These are phyloP conservation scores for Phenoliferia sp. DNA, from an alignment of 1,284 basidiomycete genomes.

Conservation along the genomic window DNA sequence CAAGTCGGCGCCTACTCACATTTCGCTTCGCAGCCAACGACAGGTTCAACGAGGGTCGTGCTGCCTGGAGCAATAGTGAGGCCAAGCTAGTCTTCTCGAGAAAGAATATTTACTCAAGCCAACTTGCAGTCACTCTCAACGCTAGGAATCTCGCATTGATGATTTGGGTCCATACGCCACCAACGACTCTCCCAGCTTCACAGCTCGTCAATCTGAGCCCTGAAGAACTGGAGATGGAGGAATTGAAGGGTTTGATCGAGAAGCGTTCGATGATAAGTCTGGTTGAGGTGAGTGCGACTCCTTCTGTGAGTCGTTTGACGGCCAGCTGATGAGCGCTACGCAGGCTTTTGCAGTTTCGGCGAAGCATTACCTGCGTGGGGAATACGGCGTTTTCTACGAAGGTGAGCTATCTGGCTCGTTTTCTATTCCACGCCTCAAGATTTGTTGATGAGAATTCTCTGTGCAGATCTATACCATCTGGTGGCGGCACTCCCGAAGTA, in stretches of 20 bases:
- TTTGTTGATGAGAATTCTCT: too few relatives aligned
- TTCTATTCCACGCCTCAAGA: too few relatives aligned
- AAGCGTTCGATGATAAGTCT: neutral
- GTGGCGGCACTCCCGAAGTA: neutral
- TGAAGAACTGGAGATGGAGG: slow-evolving; percentile 16
- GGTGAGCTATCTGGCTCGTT: too few relatives aligned
- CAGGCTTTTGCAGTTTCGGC: too few relatives aligned
- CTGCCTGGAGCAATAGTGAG: neutral
- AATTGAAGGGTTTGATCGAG: slow-evolving; percentile 18
- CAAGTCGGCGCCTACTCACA: slow-evolving; percentile 2
- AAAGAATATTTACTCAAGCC: neutral
- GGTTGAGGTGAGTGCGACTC: slow-evolving; percentile 25
- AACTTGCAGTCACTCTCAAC: slow-evolving; percentile 8
- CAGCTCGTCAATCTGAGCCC: slow-evolving; percentile 5
- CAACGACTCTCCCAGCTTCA: slow-evolving; percentile 16
- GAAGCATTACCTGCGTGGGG: slow-evolving; percentile 44
- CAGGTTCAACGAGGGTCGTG: neutral
- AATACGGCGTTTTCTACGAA: slow-evolving; percentile 26
- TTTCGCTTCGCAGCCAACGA: neutral
- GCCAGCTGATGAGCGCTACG: neutral
- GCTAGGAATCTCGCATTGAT: slow-evolving; percentile 30
- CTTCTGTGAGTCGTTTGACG: neutral
- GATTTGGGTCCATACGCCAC: slow-evolving; percentile 61
- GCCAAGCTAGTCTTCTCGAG: neutral
- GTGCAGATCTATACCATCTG: neutral